Evolutionary conservation across 495 filamentous ascomycete genomes (phyloP).

Genomic region (Poronia punctata): DNA sequence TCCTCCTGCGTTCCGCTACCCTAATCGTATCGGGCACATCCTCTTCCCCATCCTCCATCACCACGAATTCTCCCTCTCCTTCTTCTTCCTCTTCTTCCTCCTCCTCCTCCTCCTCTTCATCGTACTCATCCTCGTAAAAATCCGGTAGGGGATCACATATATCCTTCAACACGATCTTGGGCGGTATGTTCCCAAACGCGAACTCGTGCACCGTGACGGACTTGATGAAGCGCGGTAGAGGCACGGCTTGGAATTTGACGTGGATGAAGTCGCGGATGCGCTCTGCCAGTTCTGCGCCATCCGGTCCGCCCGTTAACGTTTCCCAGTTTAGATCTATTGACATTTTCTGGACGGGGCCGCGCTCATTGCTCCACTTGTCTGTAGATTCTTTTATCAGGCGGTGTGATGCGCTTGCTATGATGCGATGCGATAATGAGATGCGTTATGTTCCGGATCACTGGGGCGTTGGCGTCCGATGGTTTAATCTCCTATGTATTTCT

Average conservation of each 20-base stretch:
- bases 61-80: conserved; percentile 8
- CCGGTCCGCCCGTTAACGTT: conserved; percentile 79
- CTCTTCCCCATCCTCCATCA: conserved; percentile 11
- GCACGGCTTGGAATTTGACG: conserved; percentile 84
- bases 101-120: conserved; percentile 37
- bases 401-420: too few species aligned
- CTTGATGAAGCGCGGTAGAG: conserved; percentile 91
- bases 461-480: too few species aligned
- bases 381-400: too few species aligned
- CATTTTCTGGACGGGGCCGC: too few species aligned
- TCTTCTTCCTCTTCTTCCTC: conserved; percentile 25
- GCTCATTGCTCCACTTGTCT: too few species aligned
- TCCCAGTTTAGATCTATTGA: conserved; percentile 97
- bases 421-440: too few species aligned
- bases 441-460: too few species aligned
- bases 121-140: conserved; percentile 86
- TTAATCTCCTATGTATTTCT: too few species aligned
- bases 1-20: conserved; percentile 37
- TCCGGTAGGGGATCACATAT: conserved; percentile 92
- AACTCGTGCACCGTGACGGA: conserved; percentile 92
- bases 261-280: conserved; percentile 90
- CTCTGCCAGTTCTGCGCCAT: conserved; percentile 75
- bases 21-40: conserved; percentile 33
- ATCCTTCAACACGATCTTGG: conserved; percentile 87
- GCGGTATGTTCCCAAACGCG: conserved; percentile 76